phyloP scores from a whole-genome alignment of 2,329 filamentous ascomycete genomes.

The Alternaria solani region DNA sequence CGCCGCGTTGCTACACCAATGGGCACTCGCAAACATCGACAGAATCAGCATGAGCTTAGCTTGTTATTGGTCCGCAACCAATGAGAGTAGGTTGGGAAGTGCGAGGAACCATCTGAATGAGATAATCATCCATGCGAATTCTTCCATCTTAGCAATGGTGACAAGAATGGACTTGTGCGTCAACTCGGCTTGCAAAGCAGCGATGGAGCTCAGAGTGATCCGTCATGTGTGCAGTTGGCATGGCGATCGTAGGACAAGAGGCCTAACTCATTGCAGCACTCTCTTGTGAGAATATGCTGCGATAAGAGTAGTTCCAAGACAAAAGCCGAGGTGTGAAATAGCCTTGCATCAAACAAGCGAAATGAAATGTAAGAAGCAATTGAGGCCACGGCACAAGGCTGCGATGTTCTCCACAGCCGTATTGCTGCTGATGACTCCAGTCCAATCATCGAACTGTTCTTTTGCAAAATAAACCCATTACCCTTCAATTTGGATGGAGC shows the following conservation, averaged over 20 bases:
- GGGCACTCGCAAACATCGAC: neutral
- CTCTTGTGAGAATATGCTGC: neutral
- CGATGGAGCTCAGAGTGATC: slow-evolving; percentile 61
- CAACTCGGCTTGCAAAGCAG: slow-evolving; percentile 64
- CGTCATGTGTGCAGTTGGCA: slow-evolving; percentile 13
- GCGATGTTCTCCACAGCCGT: neutral
- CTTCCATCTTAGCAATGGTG: slow-evolving; percentile 78
- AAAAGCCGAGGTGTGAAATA: neutral
- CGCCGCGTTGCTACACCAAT: neutral
- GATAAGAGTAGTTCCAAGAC: neutral
- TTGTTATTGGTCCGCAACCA: neutral
- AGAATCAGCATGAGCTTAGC: neutral
- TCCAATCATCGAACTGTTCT: neutral
- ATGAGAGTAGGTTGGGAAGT: neutral
- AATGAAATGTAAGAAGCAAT: slow-evolving; percentile 1
- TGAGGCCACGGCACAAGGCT: neutral
- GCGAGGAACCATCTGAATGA: neutral
- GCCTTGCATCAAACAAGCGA: neutral
- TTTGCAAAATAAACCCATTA: neutral
- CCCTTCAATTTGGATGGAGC: neutral
- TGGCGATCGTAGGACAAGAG: neutral
- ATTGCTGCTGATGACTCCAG: neutral
- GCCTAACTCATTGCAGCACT: neutral
- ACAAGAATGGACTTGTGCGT: slow-evolving; percentile 78
- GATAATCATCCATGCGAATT: slow-evolving; percentile 44